These are phyloP conservation scores for Strigomonas culicis DNA, from an alignment of 208 protist species.

Conservation along the genomic window DNA sequence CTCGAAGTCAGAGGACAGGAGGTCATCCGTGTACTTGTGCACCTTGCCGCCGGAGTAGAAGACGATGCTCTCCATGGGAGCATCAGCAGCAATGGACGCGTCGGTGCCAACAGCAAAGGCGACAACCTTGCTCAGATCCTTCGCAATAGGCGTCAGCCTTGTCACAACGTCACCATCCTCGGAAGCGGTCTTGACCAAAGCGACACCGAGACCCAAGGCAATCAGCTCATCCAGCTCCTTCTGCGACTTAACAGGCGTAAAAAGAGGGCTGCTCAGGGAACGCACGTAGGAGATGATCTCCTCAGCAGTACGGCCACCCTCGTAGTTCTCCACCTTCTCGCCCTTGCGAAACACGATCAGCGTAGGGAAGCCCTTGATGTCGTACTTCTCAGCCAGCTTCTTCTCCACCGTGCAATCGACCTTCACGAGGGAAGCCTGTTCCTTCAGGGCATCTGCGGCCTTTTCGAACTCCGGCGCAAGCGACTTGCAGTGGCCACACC, in stretches of 20 bases:
- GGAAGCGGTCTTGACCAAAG: slow-evolving; percentile 48
- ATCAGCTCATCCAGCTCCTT: slow-evolving; percentile 65
- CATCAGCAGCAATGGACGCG: slow-evolving; percentile 31
- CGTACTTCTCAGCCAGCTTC: slow-evolving; percentile 40
- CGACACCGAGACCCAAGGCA: slow-evolving; percentile 30
- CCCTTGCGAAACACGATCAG: slow-evolving; percentile 83
- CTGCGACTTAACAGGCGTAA: slow-evolving; percentile 23
- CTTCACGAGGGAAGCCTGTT: slow-evolving; percentile 54
- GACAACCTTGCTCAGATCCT: slow-evolving; percentile 33
- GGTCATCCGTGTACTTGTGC: slow-evolving; percentile 26
- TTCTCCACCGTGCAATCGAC: slow-evolving; percentile 86
- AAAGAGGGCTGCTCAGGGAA: slow-evolving; percentile 41
- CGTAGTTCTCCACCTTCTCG: slow-evolving; percentile 51
- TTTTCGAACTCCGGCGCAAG: slow-evolving; percentile 85
- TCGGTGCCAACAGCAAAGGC: slow-evolving; percentile 67
- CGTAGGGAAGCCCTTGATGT: slow-evolving; percentile 81
- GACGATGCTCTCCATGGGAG: slow-evolving; percentile 64
- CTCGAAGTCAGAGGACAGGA: slow-evolving; percentile 33
- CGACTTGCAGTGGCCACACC: slow-evolving; percentile 96
- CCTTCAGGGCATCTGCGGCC: slow-evolving; percentile 50
- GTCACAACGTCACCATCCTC: slow-evolving; percentile 31
- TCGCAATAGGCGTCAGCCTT: slow-evolving; percentile 26
- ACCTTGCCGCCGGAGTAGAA: slow-evolving; percentile 42
- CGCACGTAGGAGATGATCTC: slow-evolving; percentile 64
- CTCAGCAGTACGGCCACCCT: slow-evolving; percentile 48